These are phyloP conservation scores for Cryptococcus hybrid DNA, from an alignment of 1,284 basidiomycete species.

Conservation along the genomic window DNA sequence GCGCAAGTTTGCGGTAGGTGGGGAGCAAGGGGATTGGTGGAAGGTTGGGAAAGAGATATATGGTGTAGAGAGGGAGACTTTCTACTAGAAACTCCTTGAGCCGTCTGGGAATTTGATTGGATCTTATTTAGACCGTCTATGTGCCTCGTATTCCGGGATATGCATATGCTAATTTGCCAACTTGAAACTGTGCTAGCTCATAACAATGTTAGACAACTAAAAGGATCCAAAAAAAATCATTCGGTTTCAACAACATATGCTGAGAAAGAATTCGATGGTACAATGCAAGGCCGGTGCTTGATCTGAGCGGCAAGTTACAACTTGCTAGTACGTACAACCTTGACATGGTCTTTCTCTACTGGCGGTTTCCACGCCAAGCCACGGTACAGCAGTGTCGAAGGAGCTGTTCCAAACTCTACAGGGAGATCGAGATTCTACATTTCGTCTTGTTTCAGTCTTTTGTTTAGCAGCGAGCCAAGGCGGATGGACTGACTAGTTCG, in stretches of 20 bases:
- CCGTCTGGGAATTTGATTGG: not conserved
- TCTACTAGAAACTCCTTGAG: conserved; percentile 1
- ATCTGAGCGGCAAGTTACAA: conserved; percentile 3
- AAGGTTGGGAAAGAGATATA: conserved; percentile 58
- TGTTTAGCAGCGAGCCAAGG: not conserved
- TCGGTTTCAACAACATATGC: no score
- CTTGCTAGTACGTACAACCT: conserved; percentile 13
- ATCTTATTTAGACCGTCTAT: not conserved
- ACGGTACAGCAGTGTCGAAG: conserved; percentile 42
- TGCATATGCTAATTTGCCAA: not conserved
- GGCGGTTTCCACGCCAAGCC: conserved; percentile 18
- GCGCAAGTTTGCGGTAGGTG: conserved; percentile 70
- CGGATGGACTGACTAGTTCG: conserved; percentile 35
- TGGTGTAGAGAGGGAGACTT: conserved; percentile 48
- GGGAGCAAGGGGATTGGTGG: conserved; percentile 57
- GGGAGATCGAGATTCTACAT: conserved; percentile 36
- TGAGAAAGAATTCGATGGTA: no score
- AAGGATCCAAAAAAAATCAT: no score
- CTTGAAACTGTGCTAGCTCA: no score
- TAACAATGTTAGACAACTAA: no score
- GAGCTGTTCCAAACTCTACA: conserved; percentile 46
- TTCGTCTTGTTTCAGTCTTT: not conserved
- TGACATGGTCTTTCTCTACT: conserved; percentile 12
- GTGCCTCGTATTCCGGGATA: not conserved
- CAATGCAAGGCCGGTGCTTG: not conserved